Evolutionary conservation across 2,329 filamentous ascomycete genomes (phyloP), one percentile per base, ranked within the genome.

Genomic region (Fusarium decemcellulare): DNA sequence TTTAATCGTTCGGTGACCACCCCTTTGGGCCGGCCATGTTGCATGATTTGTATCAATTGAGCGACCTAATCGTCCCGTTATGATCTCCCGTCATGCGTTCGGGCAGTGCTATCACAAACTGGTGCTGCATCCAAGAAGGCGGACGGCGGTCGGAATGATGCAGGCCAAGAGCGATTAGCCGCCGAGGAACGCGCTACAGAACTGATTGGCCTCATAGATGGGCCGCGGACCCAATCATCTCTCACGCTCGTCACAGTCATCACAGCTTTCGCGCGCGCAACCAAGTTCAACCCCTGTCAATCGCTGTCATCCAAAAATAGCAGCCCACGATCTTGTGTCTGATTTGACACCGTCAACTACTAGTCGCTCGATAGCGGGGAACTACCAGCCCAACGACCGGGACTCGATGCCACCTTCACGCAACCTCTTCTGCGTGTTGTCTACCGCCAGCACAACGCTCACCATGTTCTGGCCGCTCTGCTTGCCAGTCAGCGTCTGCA

Each of bases 181-280:
- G 76, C 76, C 67, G 63, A 62, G 43, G 63, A 67, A 67, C 62
- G 57, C 64, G 57, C 55, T 51, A 47, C 46, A 47, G 39, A 34
- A 46, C 55, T 63, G 62, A 75, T 75, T 73, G 72, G 74, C 55
- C 51, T 34, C 59, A 46, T 63, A 58, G 58, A 16, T 63, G 54
- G 30, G 18, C 42, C 14, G 39, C 36, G n/a, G 29, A 51, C 47
- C 75, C 77, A 76, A 75, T 76, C 71, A 74, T 70, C 65, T 71
- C 65, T 71, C 65, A 66, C 52, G 67, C 58, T 55, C 53, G 58
- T 54, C 43, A 53, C 62, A 47, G 63, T 66, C 48, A 69, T 66
- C 61, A 65, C 65, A 64, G 51, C 66, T 79, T 71, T 82, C 78
- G 79, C 81, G 80, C 80, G 80, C 80, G 79, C 79, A 77, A 82